Conservation (phyloP, 2,329 filamentous ascomycete species). For the Neobulgaria alba region DNA sequence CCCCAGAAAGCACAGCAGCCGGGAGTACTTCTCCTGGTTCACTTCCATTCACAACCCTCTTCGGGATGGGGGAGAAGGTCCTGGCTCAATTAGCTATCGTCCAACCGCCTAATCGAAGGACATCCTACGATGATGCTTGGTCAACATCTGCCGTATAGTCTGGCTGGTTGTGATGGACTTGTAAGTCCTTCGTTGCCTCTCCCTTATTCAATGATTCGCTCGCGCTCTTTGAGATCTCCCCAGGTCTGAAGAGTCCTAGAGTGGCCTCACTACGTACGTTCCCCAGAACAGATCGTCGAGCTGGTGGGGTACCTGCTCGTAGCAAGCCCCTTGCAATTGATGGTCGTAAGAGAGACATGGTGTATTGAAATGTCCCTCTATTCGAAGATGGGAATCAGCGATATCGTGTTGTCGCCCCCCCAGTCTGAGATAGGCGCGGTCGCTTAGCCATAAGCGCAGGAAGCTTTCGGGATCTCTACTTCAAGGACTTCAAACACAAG, state of each 20-base stretch:
- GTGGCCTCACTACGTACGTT: conserved; percentile 46
- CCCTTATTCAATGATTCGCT: neutral
- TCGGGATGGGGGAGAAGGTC: conserved; percentile 84
- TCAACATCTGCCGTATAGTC: conserved; percentile 77
- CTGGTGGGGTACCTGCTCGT: conserved; percentile 35
- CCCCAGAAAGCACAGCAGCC: conserved; percentile 82
- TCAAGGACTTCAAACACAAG: conserved; percentile 2
- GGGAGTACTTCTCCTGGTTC: conserved; percentile 68
- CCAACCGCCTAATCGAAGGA: neutral
- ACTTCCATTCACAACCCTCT: conserved; percentile 81
- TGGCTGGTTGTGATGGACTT: conserved; percentile 46
- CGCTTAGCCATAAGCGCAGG: conserved; percentile 7
- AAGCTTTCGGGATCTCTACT: conserved; percentile 16
- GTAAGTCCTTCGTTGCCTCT: conserved; percentile 8
- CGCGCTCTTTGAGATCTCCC: neutral
- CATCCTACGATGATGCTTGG: conserved; percentile 78
- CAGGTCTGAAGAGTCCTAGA: conserved; percentile 13
- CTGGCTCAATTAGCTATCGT: conserved; percentile 40
- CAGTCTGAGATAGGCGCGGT: conserved; percentile 2
- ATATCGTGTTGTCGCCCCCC: neutral
- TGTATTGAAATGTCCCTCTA: conserved; percentile 17
- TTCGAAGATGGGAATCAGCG: neutral
- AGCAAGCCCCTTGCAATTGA: conserved; percentile 45
- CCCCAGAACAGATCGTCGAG: conserved; percentile 32
- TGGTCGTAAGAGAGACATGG: conserved; percentile 60